Evolutionary conservation across 208 protist species (phyloP).

Genomic region (Wallacemonas sp.): DNA sequence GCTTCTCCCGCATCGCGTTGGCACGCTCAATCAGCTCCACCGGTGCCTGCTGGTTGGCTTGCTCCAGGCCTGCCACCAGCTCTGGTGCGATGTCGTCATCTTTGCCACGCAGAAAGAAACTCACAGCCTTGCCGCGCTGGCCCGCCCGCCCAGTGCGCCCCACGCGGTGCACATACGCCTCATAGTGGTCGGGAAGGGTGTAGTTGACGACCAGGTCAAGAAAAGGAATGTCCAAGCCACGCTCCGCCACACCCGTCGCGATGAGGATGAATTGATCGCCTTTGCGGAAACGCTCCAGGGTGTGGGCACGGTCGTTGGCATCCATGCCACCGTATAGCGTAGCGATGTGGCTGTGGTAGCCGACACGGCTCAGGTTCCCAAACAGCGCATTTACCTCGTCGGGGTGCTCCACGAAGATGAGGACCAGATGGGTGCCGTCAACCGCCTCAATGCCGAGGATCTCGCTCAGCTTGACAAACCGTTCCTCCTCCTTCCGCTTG

Average conservation of each 20-base stretch:
- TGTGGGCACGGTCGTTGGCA: conserved; percentile 87
- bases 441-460: conserved; percentile 83
- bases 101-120: conserved; percentile 78
- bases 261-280: conserved; percentile 90
- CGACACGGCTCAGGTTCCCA: conserved; percentile 61
- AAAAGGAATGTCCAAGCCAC: conserved; percentile 97
- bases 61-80: conserved; percentile 77
- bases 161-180: conserved; percentile 98
- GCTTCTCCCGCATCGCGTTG: conserved; percentile 64
- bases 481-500: conserved; percentile 51
- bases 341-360: conserved; percentile 81
- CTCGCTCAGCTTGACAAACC: conserved; percentile 85
- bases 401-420: conserved; percentile 93
- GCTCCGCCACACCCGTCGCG: conserved; percentile 84
- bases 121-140: conserved; percentile 74
- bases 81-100: conserved; percentile 87
- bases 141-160: conserved; percentile 90
- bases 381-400: conserved; percentile 90
- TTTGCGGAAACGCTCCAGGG: conserved; percentile 83
- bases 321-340: conserved; percentile 93
- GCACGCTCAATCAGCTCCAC: conserved; percentile 83
- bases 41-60: conserved; percentile 67
- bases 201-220: conserved; percentile 99
- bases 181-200: conserved; percentile 98
- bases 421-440: conserved; percentile 67